Evolutionary conservation across 1,284 basidiomycete genomes (phyloP).

Genomic region (Cryptococcus maquisensis): DNA sequence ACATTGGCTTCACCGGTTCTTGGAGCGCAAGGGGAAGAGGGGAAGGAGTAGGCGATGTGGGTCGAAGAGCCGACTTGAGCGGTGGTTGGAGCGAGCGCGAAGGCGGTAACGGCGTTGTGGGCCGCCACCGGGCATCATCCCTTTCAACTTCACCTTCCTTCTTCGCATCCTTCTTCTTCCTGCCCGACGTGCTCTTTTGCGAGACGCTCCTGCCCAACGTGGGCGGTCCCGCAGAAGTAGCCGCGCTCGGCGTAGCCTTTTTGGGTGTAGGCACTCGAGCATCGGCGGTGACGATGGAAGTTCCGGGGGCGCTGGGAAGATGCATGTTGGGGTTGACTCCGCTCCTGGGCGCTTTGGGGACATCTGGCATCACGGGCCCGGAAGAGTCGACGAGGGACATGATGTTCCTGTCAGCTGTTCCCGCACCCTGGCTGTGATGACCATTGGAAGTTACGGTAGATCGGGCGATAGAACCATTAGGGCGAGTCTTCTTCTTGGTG

Average conservation of each 20-base stretch:
- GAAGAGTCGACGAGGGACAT: constrained; percentile 38
- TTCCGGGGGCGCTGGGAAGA: constrained; percentile 41
- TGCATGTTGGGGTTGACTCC: constrained; percentile 41
- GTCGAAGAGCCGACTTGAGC: constrained; percentile 45
- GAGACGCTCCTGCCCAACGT: constrained; percentile 23
- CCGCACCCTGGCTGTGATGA: constrained; percentile 15
- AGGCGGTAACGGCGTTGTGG: constrained; percentile 40
- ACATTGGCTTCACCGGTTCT: constrained; percentile 29
- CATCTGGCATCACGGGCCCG: constrained; percentile 37
- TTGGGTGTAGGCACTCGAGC: neutral
- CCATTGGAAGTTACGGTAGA: constrained; percentile 11
- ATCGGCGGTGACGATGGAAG: constrained; percentile 25
- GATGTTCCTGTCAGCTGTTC: constrained; percentile 29
- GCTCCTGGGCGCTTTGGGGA: constrained; percentile 45
- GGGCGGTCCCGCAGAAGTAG: neutral
- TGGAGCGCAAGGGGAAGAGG: constrained; percentile 9
- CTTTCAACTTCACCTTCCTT: neutral
- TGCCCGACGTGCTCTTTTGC: constrained; percentile 13
- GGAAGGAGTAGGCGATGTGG: constrained; percentile 30
- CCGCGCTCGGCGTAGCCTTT: neutral
- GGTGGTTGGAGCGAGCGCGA: constrained; percentile 38
- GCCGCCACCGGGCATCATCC: neutral
- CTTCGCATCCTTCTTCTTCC: constrained; percentile 5
- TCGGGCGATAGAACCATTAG: constrained; percentile 34
- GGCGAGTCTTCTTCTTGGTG: constrained; percentile 23